phyloP scores from a whole-genome alignment of 2,329 filamentous ascomycete species.

The Pseudocercospora fijiensis region DNA sequence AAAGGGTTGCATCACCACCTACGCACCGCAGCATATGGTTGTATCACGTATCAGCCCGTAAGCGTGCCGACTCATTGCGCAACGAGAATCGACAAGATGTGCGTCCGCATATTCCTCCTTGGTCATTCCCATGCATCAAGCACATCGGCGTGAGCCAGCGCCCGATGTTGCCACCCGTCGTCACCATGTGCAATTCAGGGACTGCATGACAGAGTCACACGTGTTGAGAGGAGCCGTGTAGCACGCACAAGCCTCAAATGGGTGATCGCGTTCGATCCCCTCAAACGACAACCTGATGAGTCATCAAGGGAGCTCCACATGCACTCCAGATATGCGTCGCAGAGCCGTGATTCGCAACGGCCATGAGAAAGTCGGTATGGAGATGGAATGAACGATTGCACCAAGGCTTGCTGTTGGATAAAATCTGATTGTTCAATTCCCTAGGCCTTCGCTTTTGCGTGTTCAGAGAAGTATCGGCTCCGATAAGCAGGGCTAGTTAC shows the following conservation, averaged over 20 bases:
- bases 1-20: not conserved
- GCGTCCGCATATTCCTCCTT: not conserved
- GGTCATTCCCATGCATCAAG: not conserved
- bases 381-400: not conserved
- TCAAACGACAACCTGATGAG: not conserved
- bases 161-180: not conserved
- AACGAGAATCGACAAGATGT: not conserved
- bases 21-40: not conserved
- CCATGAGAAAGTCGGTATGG: not conserved
- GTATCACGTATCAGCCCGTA: not conserved
- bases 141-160: not conserved
- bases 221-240: not conserved
- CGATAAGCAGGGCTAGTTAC: not conserved
- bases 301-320: not conserved
- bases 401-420: not conserved
- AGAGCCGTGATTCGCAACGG: not conserved
- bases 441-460: not conserved
- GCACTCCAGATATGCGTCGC: not conserved
- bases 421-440: not conserved
- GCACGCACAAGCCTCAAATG: not conserved
- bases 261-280: not conserved
- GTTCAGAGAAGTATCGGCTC: not conserved
- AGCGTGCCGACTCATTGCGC: not conserved
- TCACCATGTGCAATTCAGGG: not conserved
- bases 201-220: not conserved